Evolutionary conservation across 2,329 filamentous ascomycete species (phyloP), one percentile per base, ranked within the genome.

Genomic region (Fonsecaea erecta): DNA sequence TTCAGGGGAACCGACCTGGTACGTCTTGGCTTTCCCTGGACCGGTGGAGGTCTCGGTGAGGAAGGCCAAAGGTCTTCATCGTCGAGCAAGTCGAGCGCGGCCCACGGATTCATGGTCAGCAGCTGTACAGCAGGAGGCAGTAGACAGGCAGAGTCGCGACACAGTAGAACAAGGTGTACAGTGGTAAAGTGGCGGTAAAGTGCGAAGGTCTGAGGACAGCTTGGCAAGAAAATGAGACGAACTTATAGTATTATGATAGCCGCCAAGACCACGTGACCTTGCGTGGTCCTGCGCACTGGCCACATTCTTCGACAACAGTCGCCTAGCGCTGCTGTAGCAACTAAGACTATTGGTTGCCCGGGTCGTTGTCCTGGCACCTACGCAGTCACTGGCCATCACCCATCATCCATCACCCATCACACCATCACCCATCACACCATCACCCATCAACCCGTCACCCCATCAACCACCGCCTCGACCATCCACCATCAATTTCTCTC

Each of bases 21-120:
- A 51, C 70, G 32, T 59, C 60, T 65, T 62, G 69, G 63, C 60
- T 67, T 72, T 28, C 64, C 56, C 52, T 70, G 69, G 32, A 54
- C 34, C 28, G 24, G 32, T 24, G 24, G 34, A 43, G 57, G 26
- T 35, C 52, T 28, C 35, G 55, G 26, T 8, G 64, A 54, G 12
- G 53, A 52, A 54, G 61, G 24, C 43, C 62, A 52, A 53, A 34
- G 35, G 28, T 32, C 24, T 40, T 62, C 52, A n/a, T 24, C 54
- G 21, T n/a, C n/a, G 2, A 48, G 35, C 53, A 46, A 26, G 9
- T 37, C 52, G 18, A 55, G 46, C 34, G 58, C 34, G 52, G 18
- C 26, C 35, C 56, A n/a, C n/a, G n/a, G 61, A 21, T 35, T 46
- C 65, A 67, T 67, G 21, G 43, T 60, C 32, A 14, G 12, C 40